Evolutionary conservation across 805 yeast species (phyloP).

Genomic region (Ogataea pignaliae): DNA sequence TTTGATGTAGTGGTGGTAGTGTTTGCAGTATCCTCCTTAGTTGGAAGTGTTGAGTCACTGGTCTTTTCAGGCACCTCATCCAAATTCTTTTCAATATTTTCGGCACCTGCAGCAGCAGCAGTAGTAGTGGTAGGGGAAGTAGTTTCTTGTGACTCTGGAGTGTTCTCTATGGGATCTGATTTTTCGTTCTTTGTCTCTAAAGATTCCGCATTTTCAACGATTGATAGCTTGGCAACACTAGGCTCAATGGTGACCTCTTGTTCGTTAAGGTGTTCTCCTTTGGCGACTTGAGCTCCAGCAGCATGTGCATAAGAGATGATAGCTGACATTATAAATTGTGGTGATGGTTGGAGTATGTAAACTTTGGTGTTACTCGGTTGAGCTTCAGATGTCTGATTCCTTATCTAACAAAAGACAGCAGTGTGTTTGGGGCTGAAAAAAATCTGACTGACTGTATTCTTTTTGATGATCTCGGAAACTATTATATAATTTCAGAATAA

Average conservation of each 20-base stretch:
- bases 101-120: too few species aligned
- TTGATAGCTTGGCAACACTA: conserved; percentile 9
- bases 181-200: conserved; percentile 9
- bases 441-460: too few species aligned
- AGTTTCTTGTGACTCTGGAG: conserved; percentile 2
- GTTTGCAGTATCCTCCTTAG: conserved; percentile 16
- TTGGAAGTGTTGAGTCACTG: background rate
- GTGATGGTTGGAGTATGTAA: too few species aligned
- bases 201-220: background rate
- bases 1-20: conserved; percentile 7
- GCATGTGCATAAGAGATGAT: conserved; percentile 31
- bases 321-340: conserved; percentile 16
- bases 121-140: too few species aligned
- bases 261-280: conserved; percentile 4
- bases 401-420: too few species aligned
- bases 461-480: too few species aligned
- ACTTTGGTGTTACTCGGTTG: too few species aligned
- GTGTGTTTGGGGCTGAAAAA: too few species aligned
- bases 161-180: conserved; percentile 4
- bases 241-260: conserved; percentile 5
- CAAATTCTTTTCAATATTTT: too few species aligned
- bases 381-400: too few species aligned
- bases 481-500: too few species aligned
- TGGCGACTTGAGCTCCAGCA: conserved; percentile 23
- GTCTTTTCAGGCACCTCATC: too few species aligned